Conservation (phyloP, 345 rosid genomes). For the Syzygium aromaticum region DNA sequence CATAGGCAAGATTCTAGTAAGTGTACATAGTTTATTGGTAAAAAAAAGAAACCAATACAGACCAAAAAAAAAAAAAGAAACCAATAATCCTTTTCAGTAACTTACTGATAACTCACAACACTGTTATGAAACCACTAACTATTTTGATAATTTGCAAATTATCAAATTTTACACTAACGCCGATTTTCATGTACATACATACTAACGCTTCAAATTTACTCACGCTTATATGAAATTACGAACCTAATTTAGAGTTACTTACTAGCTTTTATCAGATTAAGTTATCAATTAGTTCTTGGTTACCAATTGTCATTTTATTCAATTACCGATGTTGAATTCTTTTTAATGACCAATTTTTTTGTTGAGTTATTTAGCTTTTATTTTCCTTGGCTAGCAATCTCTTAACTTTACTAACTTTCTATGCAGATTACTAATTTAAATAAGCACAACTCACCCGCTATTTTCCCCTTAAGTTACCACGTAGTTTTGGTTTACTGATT, state of each 20-base stretch:
- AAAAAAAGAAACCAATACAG: no score
- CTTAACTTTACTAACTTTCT: neutral
- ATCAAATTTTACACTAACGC: neutral
- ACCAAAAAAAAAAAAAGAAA: neutral
- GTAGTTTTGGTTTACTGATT: neutral
- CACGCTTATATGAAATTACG: neutral
- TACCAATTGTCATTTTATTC: neutral
- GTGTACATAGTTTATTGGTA: no score
- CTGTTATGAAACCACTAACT: neutral
- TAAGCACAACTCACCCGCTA: neutral
- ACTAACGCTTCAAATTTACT: neutral
- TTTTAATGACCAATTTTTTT: neutral
- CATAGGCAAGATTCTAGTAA: neutral
- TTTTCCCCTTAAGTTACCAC: neutral
- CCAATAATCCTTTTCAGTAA: neutral
- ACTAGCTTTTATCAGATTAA: neutral
- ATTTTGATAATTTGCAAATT: neutral
- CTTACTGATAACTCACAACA: neutral
- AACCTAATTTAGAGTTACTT: neutral
- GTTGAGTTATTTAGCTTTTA: neutral
- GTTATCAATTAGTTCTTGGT: neutral
- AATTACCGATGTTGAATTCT: neutral
- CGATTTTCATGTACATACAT: no score
- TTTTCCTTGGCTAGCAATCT: neutral
- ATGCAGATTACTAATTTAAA: neutral